phyloP scores from a whole-genome alignment of 2,329 filamentous ascomycete species.

The Ceratocystis lukuohia region DNA sequence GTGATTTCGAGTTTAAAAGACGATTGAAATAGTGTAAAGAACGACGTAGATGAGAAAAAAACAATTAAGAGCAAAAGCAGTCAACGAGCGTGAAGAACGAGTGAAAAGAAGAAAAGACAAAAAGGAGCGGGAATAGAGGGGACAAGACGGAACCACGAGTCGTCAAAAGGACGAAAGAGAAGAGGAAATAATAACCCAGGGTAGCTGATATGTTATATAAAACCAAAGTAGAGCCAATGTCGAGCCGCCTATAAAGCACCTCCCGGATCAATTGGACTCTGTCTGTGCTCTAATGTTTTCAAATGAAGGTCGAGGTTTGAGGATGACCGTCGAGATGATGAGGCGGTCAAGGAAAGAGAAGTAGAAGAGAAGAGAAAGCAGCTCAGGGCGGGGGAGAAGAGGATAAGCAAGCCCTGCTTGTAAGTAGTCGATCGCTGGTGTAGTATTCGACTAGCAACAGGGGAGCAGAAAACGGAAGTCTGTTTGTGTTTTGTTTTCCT shows the following conservation, averaged over 20 bases:
- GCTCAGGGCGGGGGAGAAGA: background rate
- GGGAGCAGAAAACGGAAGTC: slow-evolving; percentile 1
- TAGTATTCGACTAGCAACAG: background rate
- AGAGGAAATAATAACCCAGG: background rate
- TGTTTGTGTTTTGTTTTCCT: slow-evolving; percentile 8
- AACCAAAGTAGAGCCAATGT: background rate
- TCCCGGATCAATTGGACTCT: background rate
- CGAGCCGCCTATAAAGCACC: background rate
- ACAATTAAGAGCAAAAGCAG: slow-evolving; percentile 1
- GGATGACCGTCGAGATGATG: slow-evolving; percentile 1
- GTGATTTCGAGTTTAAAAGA: background rate
- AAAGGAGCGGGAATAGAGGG: background rate
- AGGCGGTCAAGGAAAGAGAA: background rate
- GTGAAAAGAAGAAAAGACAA: background rate
- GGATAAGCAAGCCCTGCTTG: background rate
- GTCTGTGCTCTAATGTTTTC: background rate
- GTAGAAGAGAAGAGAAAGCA: background rate
- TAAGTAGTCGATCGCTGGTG: background rate
- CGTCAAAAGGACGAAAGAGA: background rate
- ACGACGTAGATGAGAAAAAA: background rate
- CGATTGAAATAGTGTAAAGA: background rate
- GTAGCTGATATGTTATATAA: background rate
- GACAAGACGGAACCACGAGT: background rate
- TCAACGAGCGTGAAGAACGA: background rate
- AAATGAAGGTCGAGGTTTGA: background rate